Conservation (phyloP, 2,329 filamentous ascomycete genomes). For the Plectosphaerella sp. region DNA sequence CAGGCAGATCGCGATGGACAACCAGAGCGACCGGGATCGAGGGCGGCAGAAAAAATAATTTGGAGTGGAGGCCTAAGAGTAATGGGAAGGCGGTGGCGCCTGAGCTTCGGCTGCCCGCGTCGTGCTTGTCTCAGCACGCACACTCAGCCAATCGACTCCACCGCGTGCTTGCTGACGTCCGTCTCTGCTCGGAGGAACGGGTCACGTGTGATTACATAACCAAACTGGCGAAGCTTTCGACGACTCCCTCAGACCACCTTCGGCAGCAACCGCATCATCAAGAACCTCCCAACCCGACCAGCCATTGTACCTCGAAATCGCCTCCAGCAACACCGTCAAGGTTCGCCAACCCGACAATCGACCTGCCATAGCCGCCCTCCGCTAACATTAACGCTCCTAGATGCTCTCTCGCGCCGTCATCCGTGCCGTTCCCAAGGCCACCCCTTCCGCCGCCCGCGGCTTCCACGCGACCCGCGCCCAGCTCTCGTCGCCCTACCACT, state of each 20-base stretch:
- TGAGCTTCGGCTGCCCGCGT: too few species aligned
- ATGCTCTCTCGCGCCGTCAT: conserved; percentile 75
- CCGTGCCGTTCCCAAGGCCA: conserved; percentile 55
- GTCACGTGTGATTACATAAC: conserved; percentile 2
- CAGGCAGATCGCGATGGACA: neutral
- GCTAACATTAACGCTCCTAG: conserved; percentile 48
- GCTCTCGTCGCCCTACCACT: conserved; percentile 91
- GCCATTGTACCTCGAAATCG: conserved; percentile 9
- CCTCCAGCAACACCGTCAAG: conserved; percentile 6
- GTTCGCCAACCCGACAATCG: neutral
- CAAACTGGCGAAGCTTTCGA: neutral
- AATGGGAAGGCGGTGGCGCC: neutral
- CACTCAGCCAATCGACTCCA: neutral
- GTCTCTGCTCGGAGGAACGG: neutral
- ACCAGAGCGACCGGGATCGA: neutral
- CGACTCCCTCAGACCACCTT: conserved; percentile 11
- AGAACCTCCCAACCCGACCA: conserved; percentile 3
- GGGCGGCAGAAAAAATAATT: conserved; percentile 2
- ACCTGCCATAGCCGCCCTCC: conserved; percentile 1
- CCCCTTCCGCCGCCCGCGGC: conserved; percentile 72
- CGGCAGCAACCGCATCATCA: conserved; percentile 10
- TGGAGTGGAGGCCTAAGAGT: neutral
- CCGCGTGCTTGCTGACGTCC: neutral
- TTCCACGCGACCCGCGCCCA: conserved; percentile 89
- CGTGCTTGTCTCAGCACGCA: neutral